Percentiles rank a stretch among this genome's conserved stretches.
phyloP scores from a whole-genome alignment of 192 early-diverging fungal genomes.

The Backusella australiensis region DNA sequence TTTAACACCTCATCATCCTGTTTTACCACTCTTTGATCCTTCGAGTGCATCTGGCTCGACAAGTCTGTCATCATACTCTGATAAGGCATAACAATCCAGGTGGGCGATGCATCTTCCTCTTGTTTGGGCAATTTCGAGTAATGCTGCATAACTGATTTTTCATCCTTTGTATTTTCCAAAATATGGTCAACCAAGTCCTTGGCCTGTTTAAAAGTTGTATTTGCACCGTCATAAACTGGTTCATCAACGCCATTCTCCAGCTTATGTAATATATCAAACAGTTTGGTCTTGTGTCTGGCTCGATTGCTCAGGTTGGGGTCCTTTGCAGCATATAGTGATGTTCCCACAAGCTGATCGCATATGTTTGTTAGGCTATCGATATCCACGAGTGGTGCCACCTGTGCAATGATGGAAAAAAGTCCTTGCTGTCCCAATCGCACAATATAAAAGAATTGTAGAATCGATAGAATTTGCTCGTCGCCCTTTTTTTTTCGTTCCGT shows the following conservation, averaged over 20 bases:
- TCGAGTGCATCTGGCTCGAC: background rate
- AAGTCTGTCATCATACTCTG: background rate
- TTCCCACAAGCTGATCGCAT: conserved; percentile 11
- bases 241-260: background rate
- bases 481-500: background rate
- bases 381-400: background rate
- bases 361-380: background rate
- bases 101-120: background rate
- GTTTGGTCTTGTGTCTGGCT: background rate
- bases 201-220: conserved; percentile 12
- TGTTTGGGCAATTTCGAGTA: background rate
- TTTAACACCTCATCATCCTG: background rate
- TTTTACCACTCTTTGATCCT: background rate
- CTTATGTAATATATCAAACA: background rate
- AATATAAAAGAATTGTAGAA: conserved; percentile 14
- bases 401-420: background rate
- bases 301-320: background rate
- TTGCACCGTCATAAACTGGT: background rate
- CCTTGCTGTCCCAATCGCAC: conserved; percentile 18
- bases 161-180: conserved; percentile 10
- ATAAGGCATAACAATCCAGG: background rate
- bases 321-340: conserved; percentile 5
- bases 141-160: background rate
- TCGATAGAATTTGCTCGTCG: background rate
- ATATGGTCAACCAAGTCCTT: conserved; percentile 6